phyloP scores from a whole-genome alignment of 257 asterid genomes.

The Gentiana dahurica region DNA sequence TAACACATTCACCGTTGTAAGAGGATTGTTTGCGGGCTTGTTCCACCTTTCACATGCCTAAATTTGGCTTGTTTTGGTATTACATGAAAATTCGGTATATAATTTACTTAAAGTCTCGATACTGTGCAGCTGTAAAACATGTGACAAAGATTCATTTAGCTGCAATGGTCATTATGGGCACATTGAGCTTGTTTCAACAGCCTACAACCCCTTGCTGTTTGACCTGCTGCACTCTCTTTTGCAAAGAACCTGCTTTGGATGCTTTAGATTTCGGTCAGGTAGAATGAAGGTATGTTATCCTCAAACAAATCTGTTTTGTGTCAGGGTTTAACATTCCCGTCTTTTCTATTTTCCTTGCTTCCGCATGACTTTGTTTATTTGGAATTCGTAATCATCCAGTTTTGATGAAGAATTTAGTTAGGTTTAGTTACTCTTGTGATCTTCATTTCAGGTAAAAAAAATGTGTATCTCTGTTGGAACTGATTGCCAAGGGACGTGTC shows the following conservation, averaged over 20 bases:
- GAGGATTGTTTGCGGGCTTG: too few species aligned
- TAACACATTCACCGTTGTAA: too few species aligned
- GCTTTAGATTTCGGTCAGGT: constrained; percentile 49
- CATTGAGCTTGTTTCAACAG: constrained; percentile 67
- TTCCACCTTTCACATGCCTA: too few species aligned
- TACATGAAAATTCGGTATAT: background rate
- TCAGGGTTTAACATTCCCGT: background rate
- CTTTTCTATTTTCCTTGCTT: too few species aligned
- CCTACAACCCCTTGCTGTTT: constrained; percentile 70
- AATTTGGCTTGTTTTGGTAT: background rate
- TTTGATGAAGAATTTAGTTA: background rate
- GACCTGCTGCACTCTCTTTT: constrained; percentile 38
- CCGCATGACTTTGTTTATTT: background rate
- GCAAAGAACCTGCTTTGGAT: constrained; percentile 48
- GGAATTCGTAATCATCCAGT: constrained; percentile 35
- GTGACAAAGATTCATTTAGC: constrained; percentile 44
- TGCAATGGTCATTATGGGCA: constrained; percentile 93
- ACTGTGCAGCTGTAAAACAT: constrained; percentile 65
- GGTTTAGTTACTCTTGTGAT: background rate
- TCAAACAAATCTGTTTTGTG: background rate
- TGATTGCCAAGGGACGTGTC: constrained; percentile 54
- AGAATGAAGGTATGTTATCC: constrained; percentile 38
- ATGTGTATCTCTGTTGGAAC: constrained; percentile 45
- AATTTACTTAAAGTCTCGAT: background rate
- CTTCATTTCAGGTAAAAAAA: constrained; percentile 40